Conservation (phyloP, 2,329 filamentous ascomycete genomes). For the Cercospora brassicicola region DNA sequence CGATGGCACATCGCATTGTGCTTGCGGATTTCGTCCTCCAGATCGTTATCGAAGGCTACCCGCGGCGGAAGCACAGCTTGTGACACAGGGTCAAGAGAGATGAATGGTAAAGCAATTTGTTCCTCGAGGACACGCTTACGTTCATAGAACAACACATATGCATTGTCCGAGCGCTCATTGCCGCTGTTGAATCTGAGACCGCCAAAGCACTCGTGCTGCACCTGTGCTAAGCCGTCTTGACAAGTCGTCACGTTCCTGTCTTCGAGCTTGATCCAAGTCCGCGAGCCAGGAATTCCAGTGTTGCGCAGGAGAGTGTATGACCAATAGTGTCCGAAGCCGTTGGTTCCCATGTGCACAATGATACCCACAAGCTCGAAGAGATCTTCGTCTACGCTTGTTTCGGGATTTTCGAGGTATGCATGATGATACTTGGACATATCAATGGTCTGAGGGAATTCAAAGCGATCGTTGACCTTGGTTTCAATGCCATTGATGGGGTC, state of each 20-base stretch:
- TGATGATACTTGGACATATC: conserved; percentile 89
- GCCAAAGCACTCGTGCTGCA: conserved; percentile 73
- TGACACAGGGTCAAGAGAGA: conserved; percentile 12
- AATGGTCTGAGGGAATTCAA: conserved; percentile 79
- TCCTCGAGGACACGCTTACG: conserved; percentile 35
- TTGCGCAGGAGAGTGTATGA: conserved; percentile 82
- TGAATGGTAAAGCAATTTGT: conserved; percentile 14
- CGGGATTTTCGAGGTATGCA: conserved; percentile 71
- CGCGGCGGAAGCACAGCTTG: conserved; percentile 20
- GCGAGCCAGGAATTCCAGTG: conserved; percentile 50
- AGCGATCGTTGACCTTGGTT: conserved; percentile 93
- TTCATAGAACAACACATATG: conserved; percentile 98
- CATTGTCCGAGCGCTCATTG: conserved; percentile 59
- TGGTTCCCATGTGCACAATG: conserved; percentile 87
- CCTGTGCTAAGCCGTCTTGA: conserved; percentile 62
- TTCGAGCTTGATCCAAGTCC: conserved; percentile 87
- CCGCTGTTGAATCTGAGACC: conserved; percentile 59
- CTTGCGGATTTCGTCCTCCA: conserved; percentile 16
- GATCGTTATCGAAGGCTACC: conserved; percentile 14
- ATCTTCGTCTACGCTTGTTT: conserved; percentile 62
- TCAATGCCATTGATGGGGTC: conserved; percentile 68
- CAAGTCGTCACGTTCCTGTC: conserved; percentile 79
- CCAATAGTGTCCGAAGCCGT: conserved; percentile 95
- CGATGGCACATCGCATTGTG: conserved; percentile 24
- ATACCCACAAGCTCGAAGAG: conserved; percentile 92